Evolutionary conservation across 2,329 filamentous ascomycete genomes (phyloP).

Genomic region (Lachnellula suecica): DNA sequence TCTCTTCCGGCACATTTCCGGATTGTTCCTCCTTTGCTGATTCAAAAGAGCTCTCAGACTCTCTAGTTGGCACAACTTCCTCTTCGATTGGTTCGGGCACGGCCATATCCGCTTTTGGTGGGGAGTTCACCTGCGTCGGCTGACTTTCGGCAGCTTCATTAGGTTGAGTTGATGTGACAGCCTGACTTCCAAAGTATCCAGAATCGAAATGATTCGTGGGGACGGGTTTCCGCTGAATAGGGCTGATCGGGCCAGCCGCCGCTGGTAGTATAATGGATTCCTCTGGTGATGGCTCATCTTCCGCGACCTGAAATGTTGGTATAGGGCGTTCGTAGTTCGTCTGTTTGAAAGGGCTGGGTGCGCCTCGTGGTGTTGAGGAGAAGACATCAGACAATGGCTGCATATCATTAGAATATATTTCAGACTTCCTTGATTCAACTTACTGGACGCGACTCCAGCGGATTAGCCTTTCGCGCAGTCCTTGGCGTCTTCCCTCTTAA

Average conservation of each 20-base stretch:
- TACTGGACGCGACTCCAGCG: conserved; percentile 62
- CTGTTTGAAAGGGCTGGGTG: conserved; percentile 40
- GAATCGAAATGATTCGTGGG: conserved; percentile 52
- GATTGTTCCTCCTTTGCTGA: conserved; percentile 46
- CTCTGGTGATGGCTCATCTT: conserved; percentile 45
- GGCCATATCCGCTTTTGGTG: conserved; percentile 2
- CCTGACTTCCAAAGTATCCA: conserved; percentile 69
- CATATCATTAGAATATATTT: conserved; percentile 20
- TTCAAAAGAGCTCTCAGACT: conserved; percentile 38
- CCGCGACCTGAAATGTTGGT: conserved; percentile 58
- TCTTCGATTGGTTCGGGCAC: conserved; percentile 11
- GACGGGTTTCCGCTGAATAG: conserved; percentile 27
- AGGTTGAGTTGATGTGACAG: conserved; percentile 22
- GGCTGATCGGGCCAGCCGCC: conserved; percentile 8
- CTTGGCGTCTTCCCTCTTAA: conserved; percentile 79
- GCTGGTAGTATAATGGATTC: conserved; percentile 36
- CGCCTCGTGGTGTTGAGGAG: conserved; percentile 53
- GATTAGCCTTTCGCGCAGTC: conserved; percentile 62
- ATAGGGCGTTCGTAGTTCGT: conserved; percentile 27
- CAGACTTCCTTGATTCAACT: conserved; percentile 32
- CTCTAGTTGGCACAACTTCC: conserved; percentile 13
- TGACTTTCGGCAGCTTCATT: conserved; percentile 11
- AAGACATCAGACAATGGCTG: conserved; percentile 62
- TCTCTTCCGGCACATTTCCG: conserved; percentile 18
- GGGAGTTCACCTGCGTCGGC: conserved; percentile 7